A percentile compares a stretch with the other conserved stretches of the same genome.
phyloP scores from a whole-genome alignment of 2,329 filamentous ascomycete genomes.

The Trichoderma sp. region DNA sequence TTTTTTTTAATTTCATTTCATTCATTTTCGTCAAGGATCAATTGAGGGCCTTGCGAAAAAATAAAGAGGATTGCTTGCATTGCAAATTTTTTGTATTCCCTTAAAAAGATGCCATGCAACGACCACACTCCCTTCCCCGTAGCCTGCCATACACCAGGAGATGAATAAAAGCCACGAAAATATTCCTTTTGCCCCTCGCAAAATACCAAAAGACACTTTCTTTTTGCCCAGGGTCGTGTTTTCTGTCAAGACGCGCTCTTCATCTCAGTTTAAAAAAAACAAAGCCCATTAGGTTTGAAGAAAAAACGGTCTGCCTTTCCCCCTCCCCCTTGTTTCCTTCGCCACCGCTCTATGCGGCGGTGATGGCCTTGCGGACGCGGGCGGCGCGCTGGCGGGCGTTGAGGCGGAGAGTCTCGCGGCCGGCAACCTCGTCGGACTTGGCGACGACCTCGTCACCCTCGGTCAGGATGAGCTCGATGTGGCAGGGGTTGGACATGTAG shows the following conservation, averaged over 20 bases:
- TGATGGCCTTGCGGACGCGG: slow-evolving; percentile 62
- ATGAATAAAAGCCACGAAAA: slow-evolving; percentile 39
- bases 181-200: slow-evolving; percentile 21
- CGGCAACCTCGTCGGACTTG: slow-evolving; percentile 83
- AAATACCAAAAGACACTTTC: slow-evolving; percentile 16
- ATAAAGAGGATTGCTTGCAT: slow-evolving; percentile 30
- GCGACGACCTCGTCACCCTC: slow-evolving; percentile 94
- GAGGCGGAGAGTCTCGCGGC: slow-evolving; percentile 66
- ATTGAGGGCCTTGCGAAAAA: slow-evolving; percentile 30
- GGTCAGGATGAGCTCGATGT: slow-evolving; percentile 99
- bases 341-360: slow-evolving; percentile 52
- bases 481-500: slow-evolving; percentile 99
- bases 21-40: slow-evolving; percentile 37
- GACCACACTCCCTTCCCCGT: slow-evolving; percentile 25
- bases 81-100: slow-evolving; percentile 30
- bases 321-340: neutral
- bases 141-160: slow-evolving; percentile 39
- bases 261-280: slow-evolving; percentile 1
- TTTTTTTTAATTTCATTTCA: slow-evolving; percentile 26
- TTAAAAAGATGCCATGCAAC: slow-evolving; percentile 36
- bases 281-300: slow-evolving; percentile 2
- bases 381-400: slow-evolving; percentile 88
- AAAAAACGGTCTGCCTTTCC: neutral
- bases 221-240: neutral
- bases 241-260: neutral